Percentiles rank a stretch among this genome's conserved stretches.
These are phyloP conservation scores for Wickerhamiella cacticola DNA, from an alignment of 805 yeast species.

Conservation along the genomic window DNA sequence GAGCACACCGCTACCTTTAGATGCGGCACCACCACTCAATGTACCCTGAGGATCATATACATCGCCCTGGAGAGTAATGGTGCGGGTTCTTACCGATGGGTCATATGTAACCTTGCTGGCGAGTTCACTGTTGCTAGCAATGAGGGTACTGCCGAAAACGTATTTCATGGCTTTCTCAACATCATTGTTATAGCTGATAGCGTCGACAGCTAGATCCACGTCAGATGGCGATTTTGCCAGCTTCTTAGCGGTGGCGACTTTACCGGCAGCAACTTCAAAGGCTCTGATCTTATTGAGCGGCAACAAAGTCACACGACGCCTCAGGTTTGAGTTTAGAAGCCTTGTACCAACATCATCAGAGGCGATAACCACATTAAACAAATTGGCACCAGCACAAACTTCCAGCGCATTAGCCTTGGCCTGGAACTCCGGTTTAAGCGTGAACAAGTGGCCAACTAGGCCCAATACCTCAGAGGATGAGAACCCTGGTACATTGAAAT, in stretches of 20 bases:
- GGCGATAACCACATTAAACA: constrained; percentile 86
- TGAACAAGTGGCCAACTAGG: constrained; percentile 74
- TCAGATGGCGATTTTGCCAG: constrained; percentile 54
- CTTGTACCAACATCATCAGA: constrained; percentile 75
- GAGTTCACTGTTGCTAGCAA: constrained; percentile 76
- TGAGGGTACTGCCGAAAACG: constrained; percentile 80
- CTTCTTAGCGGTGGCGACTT: constrained; percentile 55
- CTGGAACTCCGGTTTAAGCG: constrained; percentile 42
- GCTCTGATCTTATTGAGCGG: constrained; percentile 81
- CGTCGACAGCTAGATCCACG: constrained; percentile 79
- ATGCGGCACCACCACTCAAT: constrained; percentile 75
- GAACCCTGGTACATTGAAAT: constrained; percentile 35
- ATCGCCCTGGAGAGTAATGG: constrained; percentile 88
- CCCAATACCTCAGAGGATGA: constrained; percentile 62
- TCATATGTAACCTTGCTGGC: constrained; percentile 84
- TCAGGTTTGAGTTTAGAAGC: constrained; percentile 64
- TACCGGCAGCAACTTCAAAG: constrained; percentile 39
- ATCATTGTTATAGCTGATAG: constrained; percentile 61
- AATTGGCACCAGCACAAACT: constrained; percentile 83
- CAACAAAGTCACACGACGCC: constrained; percentile 76
- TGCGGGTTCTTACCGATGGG: constrained; percentile 63
- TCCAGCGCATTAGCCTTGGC: constrained; percentile 74
- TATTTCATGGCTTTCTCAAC: constrained; percentile 75
- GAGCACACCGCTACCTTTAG: background rate
- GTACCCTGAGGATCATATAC: constrained; percentile 94